phyloP scores from a whole-genome alignment of 2,329 filamentous ascomycete genomes.

The Tolypocladium capitatum region DNA sequence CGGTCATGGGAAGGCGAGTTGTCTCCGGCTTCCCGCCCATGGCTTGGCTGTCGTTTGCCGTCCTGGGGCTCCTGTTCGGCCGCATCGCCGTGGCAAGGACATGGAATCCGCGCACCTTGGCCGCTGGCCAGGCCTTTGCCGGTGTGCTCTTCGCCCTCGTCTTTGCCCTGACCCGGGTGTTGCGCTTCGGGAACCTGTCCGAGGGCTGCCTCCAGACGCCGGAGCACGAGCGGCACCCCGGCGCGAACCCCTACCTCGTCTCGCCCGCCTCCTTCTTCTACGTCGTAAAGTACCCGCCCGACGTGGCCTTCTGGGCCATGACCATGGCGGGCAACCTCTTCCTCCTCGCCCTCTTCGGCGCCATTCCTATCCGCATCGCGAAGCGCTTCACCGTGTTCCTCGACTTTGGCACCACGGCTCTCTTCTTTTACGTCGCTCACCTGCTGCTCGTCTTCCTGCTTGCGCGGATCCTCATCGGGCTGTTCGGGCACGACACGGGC shows the following conservation, averaged over 20 bases:
- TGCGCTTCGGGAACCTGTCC: conserved; percentile 30
- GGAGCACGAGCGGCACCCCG: conserved; percentile 17
- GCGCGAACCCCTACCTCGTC: conserved; percentile 26
- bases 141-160: conserved; percentile 19
- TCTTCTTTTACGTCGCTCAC: conserved; percentile 33
- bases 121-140: conserved; percentile 14
- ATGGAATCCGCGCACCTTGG: conserved; percentile 14
- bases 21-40: conserved; percentile 29
- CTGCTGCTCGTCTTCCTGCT: conserved; percentile 19
- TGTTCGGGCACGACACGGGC: conserved; percentile 22
- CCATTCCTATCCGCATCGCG: conserved; percentile 17
- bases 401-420: conserved; percentile 29
- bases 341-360: conserved; percentile 23
- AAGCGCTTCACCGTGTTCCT: conserved; percentile 21
- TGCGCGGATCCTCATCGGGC: conserved; percentile 9
- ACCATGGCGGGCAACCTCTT: conserved; percentile 25
- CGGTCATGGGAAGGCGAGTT: conserved; percentile 13
- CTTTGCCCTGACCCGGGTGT: conserved; percentile 27
- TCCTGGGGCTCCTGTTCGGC: conserved; percentile 29
- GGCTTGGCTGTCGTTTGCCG: conserved; percentile 32
- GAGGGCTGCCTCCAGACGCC: conserved; percentile 27
- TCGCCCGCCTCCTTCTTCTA: conserved; percentile 31
- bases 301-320: conserved; percentile 30
- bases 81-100: conserved; percentile 21
- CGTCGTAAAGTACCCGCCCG: conserved; percentile 32